These are phyloP conservation scores for Lagenidium sp. DNA, from an alignment of 352 stramenopile species.

Conservation along the genomic window DNA sequence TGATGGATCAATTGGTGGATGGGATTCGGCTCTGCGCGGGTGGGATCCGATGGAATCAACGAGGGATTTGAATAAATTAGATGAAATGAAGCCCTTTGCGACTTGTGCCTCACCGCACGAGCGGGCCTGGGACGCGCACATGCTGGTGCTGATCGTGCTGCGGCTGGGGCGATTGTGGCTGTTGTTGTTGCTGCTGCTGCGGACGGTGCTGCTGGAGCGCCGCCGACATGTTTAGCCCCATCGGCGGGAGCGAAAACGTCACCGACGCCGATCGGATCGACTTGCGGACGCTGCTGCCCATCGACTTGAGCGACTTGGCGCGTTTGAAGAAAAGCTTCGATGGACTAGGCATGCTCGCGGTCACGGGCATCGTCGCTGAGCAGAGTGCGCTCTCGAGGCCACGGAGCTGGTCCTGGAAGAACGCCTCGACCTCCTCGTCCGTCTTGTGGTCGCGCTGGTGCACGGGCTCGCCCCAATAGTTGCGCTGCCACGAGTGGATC, in stretches of 20 bases:
- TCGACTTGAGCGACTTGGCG: conserved; percentile 50
- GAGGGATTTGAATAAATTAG: too few species aligned
- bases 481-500: conserved; percentile 81
- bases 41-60: too few species aligned
- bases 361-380: conserved; percentile 3
- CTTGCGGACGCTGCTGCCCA: conserved; percentile 51
- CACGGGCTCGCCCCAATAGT: conserved; percentile 79
- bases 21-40: too few species aligned
- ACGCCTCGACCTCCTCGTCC: conserved; percentile 55
- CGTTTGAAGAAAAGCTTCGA: conserved; percentile 40
- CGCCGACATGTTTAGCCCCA: conserved; percentile 54
- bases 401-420: conserved; percentile 62
- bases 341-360: neutral
- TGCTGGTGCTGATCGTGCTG: too few species aligned
- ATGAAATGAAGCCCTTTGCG: too few species aligned
- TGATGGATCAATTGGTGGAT: too few species aligned
- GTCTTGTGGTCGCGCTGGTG: conserved; percentile 34
- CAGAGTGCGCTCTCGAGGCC: conserved; percentile 17
- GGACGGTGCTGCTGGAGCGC: conserved; percentile 38
- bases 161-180: too few species aligned
- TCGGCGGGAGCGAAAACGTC: conserved; percentile 64
- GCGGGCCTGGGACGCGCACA: too few species aligned
- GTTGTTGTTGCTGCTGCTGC: conserved; percentile 7
- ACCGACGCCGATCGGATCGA: conserved; percentile 55
- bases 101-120: too few species aligned